phyloP scores from a whole-genome alignment of 805 yeast species.

The Tetrapisispora taiwanensis region DNA sequence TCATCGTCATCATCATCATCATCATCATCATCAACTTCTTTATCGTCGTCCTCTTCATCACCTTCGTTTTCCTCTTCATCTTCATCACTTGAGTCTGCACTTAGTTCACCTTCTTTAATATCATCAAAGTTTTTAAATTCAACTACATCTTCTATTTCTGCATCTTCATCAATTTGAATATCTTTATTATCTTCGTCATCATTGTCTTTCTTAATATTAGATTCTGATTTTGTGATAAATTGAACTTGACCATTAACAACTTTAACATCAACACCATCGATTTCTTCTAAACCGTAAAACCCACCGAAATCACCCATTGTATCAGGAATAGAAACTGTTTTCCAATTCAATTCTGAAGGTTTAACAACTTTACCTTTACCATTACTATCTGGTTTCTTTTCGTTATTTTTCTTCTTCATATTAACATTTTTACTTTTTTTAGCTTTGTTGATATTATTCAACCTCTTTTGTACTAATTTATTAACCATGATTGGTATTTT shows the following conservation, averaged over 20 bases:
- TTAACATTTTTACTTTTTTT: background rate
- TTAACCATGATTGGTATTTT: background rate
- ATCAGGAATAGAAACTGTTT: conserved; percentile 70
- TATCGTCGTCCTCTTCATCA: conserved; percentile 18
- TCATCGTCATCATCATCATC: conserved; percentile 12
- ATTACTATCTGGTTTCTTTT: background rate
- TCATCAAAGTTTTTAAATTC: conserved; percentile 28
- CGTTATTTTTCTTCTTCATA: background rate
- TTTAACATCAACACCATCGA: conserved; percentile 85
- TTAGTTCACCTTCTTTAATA: conserved; percentile 23
- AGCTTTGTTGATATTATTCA: background rate
- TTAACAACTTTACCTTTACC: conserved; percentile 29
- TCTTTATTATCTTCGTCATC: conserved; percentile 10
- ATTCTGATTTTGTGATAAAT: conserved; percentile 27
- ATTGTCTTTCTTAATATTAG: conserved; percentile 6
- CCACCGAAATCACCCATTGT: conserved; percentile 83
- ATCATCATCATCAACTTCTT: conserved; percentile 7
- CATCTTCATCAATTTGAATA: conserved; percentile 10
- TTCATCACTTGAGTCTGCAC: conserved; percentile 15
- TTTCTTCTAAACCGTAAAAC: conserved; percentile 84
- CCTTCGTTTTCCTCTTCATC: conserved; percentile 20
- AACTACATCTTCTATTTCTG: conserved; percentile 12
- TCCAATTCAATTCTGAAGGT: conserved; percentile 59
- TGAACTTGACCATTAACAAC: conserved; percentile 57
- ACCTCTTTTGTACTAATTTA: background rate